Evolutionary conservation across 176 grass and related monocot species (phyloP).

Genomic region (Saccharum officinarum): DNA sequence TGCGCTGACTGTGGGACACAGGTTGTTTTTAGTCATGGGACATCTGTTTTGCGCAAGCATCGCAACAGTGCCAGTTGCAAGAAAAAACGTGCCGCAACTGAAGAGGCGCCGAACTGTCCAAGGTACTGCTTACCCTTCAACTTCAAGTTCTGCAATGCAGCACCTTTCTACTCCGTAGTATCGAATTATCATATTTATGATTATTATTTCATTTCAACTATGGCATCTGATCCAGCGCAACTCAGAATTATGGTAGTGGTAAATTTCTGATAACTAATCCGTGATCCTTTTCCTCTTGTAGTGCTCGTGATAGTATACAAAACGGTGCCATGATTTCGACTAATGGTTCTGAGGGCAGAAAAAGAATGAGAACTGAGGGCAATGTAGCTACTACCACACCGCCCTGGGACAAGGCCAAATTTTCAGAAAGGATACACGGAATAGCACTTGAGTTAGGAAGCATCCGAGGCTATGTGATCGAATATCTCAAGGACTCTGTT

Average conservation of each 20-base stretch:
- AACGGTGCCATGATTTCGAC: background rate
- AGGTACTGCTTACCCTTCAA: background rate
- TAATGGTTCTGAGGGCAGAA: background rate
- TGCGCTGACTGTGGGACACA: background rate
- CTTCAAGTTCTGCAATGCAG: no score
- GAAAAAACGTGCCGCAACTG: background rate
- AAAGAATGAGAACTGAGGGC: background rate
- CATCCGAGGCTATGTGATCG: no score
- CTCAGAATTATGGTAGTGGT: background rate
- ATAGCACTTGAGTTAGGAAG: background rate
- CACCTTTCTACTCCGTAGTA: background rate
- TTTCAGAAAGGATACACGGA: background rate
- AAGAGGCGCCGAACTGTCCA: background rate
- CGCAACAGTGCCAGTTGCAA: background rate
- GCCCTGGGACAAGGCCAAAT: background rate
- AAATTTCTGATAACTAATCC: background rate
- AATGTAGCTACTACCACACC: background rate
- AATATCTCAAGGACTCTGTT: no score
- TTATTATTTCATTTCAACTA: background rate
- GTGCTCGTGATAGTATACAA: background rate
- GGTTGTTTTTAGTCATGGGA: background rate
- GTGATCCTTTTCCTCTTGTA: background rate
- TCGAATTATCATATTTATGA: no score
- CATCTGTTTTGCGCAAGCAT: conserved; percentile 18
- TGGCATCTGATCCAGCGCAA: background rate